A percentile compares a stretch with the other conserved stretches of the same genome.
These are phyloP conservation scores for Mucor circinelloides DNA, from an alignment of 371 early-diverging fungal species.

Conservation along the genomic window DNA sequence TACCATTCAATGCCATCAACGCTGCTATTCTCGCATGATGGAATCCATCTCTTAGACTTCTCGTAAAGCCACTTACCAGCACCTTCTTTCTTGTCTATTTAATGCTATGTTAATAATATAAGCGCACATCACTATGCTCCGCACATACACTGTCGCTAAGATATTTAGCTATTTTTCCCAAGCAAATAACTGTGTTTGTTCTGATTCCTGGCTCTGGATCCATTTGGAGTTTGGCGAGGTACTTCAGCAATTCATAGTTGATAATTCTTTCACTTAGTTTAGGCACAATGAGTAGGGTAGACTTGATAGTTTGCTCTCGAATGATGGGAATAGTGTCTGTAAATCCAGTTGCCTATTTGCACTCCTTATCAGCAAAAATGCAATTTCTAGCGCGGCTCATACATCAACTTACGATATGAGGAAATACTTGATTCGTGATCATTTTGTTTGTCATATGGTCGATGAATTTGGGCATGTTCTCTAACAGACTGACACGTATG, in stretches of 20 bases:
- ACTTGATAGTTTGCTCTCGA: constrained; percentile 90
- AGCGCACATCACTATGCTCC: too few relatives aligned
- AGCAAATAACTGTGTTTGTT: constrained; percentile 91
- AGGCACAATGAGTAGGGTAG: constrained; percentile 73
- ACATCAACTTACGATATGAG: constrained; percentile 66
- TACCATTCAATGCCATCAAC: constrained; percentile 82
- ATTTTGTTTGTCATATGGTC: constrained; percentile 69
- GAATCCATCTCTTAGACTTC: constrained; percentile 89
- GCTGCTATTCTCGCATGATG: constrained; percentile 89
- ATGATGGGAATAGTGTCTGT: constrained; percentile 87
- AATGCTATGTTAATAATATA: background rate
- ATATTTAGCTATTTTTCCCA: constrained; percentile 85
- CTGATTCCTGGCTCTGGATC: constrained; percentile 96
- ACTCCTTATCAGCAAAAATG: background rate
- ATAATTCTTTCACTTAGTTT: constrained; percentile 73
- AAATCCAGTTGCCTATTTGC: constrained; percentile 79
- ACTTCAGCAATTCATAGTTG: constrained; percentile 84
- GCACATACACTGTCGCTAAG: constrained; percentile 69
- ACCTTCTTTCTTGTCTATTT: constrained; percentile 71
- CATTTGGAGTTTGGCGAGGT: constrained; percentile 84
- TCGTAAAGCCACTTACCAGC: constrained; percentile 79
- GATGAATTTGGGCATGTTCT: constrained; percentile 75
- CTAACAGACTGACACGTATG: constrained; percentile 84
- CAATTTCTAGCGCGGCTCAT: background rate
- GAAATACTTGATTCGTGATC: constrained; percentile 85